Evolutionary conservation across 345 rosid genomes (phyloP).

Genomic region (Raphanus raphanistrum): DNA sequence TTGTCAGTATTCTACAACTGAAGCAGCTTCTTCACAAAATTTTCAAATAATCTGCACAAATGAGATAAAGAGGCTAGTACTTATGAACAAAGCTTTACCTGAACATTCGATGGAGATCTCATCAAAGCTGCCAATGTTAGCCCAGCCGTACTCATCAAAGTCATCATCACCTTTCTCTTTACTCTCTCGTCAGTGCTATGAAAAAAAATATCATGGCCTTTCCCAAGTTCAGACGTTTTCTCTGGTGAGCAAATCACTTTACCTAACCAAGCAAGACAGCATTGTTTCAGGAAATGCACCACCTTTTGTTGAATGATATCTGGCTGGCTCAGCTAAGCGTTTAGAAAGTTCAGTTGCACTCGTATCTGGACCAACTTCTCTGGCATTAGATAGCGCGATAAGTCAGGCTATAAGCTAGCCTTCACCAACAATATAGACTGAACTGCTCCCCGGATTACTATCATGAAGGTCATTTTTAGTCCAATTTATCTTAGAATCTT

Average conservation of each 20-base stretch:
- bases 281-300: slow-evolving; percentile 46
- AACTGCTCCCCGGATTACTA: slow-evolving; percentile 15
- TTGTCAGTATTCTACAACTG: too few relatives aligned
- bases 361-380: slow-evolving; percentile 48
- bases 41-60: too few relatives aligned
- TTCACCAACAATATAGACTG: slow-evolving; percentile 31
- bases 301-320: slow-evolving; percentile 47
- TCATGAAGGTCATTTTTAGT: slow-evolving; percentile 44
- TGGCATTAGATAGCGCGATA: slow-evolving; percentile 45
- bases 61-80: too few relatives aligned
- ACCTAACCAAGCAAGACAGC: slow-evolving; percentile 30
- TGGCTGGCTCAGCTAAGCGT: slow-evolving; percentile 47
- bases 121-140: slow-evolving; percentile 13
- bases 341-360: slow-evolving; percentile 51
- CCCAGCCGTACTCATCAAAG: slow-evolving; percentile 80
- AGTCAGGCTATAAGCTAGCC: slow-evolving; percentile 49
- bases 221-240: slow-evolving; percentile 48
- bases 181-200: slow-evolving; percentile 51
- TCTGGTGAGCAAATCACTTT: slow-evolving; percentile 41
- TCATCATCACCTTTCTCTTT: slow-evolving; percentile 74
- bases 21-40: too few relatives aligned
- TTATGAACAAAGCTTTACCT: slow-evolving; percentile 56
- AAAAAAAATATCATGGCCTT: slow-evolving; percentile 49
- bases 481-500: slow-evolving; percentile 16
- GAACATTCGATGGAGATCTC: slow-evolving; percentile 81